Conservation (phyloP, 1,284 basidiomycete genomes). For the Ceratorhiza oryzae-sativae region DNA sequence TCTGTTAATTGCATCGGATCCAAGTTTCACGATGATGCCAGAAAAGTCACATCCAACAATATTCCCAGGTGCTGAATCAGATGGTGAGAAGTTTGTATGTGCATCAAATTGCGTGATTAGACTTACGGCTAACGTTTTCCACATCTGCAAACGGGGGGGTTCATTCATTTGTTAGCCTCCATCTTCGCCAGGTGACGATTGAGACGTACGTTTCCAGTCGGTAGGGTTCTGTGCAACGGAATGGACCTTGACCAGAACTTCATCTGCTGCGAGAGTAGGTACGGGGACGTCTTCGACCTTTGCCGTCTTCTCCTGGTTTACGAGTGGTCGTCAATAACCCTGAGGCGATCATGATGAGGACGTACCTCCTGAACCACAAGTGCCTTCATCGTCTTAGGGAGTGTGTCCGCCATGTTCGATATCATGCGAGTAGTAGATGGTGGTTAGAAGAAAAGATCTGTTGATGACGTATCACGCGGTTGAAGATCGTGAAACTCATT, state of each 20-base stretch:
- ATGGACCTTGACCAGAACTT: slow-evolving; percentile 49
- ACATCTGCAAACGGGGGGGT: neutral
- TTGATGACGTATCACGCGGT: neutral
- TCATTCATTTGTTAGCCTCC: neutral
- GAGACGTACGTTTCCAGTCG: slow-evolving; percentile 49
- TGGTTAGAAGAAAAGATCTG: neutral
- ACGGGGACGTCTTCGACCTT: slow-evolving; percentile 42
- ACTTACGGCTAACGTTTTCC: slow-evolving; percentile 30
- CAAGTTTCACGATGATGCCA: slow-evolving; percentile 50
- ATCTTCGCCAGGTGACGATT: neutral
- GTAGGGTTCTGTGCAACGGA: slow-evolving; percentile 49
- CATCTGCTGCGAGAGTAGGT: slow-evolving; percentile 43
- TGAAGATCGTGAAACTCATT: neutral
- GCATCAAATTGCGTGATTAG: neutral
- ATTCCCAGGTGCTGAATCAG: slow-evolving; percentile 45
- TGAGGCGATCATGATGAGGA: too few species aligned
- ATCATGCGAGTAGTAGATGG: neutral
- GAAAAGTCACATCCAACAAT: slow-evolving; percentile 53
- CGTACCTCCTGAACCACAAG: slow-evolving; percentile 27
- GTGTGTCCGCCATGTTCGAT: slow-evolving; percentile 2
- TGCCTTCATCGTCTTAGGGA: slow-evolving; percentile 34
- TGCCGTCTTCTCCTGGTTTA: slow-evolving; percentile 21
- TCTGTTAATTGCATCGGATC: slow-evolving; percentile 41
- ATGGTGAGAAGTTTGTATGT: neutral
- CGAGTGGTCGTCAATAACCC: too few species aligned